Conservation (phyloP, 345 rosid genomes). For the Alliaria petiolata region DNA sequence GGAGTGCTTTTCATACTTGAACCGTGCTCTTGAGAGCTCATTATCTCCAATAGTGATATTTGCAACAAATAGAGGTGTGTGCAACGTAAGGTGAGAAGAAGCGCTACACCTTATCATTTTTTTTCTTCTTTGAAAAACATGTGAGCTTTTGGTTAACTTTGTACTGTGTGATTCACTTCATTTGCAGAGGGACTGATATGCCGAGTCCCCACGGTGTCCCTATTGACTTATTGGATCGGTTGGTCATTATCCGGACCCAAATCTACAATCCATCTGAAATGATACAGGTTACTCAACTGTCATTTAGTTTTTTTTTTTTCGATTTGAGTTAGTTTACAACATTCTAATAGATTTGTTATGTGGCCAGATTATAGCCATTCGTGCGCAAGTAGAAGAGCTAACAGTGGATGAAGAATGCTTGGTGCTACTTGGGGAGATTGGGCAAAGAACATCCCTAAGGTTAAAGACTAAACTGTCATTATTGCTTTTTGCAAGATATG, state of each 20-base stretch:
- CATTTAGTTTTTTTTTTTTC: neutral
- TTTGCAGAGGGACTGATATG: conserved; percentile 94
- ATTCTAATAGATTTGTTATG: conserved; percentile 2
- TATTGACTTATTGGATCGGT: conserved; percentile 84
- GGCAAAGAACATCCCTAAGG: conserved; percentile 82
- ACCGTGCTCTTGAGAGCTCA: conserved; percentile 98
- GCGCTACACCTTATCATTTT: neutral
- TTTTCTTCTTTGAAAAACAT: neutral
- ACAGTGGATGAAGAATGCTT: conserved; percentile 84
- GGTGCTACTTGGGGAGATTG: conserved; percentile 84
- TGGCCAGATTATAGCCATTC: conserved; percentile 90
- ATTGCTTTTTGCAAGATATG: neutral
- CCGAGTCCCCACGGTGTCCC: conserved; percentile 96
- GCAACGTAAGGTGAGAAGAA: conserved; percentile 74
- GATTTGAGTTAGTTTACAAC: neutral
- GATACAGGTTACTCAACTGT: conserved; percentile 62
- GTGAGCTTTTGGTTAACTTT: neutral
- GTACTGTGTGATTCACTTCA: neutral
- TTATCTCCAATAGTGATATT: conserved; percentile 92
- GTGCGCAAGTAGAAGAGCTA: conserved; percentile 94
- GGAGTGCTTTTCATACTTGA: conserved; percentile 96
- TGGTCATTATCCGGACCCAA: conserved; percentile 83
- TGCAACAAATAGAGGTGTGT: conserved; percentile 97
- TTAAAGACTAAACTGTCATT: conserved; percentile 35
- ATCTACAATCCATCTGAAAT: conserved; percentile 90